A percentile compares a stretch with the other conserved stretches of the same genome.
Conservation (phyloP, 2,329 filamentous ascomycete species). For the Chrysoporthe cubensis region DNA sequence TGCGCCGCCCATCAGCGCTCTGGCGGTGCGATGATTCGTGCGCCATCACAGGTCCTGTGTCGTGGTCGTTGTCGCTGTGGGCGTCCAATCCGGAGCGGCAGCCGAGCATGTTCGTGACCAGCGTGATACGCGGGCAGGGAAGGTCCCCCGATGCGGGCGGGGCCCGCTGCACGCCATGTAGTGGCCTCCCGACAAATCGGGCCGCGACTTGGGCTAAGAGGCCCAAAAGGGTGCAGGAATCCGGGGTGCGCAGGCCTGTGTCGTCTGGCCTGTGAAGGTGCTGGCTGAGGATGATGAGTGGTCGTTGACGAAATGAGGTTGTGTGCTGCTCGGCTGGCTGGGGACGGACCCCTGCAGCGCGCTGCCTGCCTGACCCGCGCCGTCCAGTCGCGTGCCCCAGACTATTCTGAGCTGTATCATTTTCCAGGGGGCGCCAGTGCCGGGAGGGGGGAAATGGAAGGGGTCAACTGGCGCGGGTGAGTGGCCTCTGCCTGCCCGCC, state of each 20-base stretch:
- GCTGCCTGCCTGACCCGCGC: background rate
- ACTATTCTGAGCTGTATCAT: slow-evolving; percentile 1
- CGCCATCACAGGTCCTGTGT: slow-evolving; percentile 1
- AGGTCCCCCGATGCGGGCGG: slow-evolving; percentile 1
- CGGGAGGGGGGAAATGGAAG: background rate
- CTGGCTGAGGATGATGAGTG: slow-evolving; percentile 19
- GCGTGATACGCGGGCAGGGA: background rate
- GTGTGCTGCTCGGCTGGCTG: slow-evolving; percentile 1
- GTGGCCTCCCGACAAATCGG: slow-evolving; percentile 12
- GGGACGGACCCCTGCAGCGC: background rate
- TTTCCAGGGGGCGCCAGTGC: background rate
- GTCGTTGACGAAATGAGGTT: slow-evolving; percentile 16
- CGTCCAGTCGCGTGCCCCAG: background rate
- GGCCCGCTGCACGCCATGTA: slow-evolving; percentile 5
- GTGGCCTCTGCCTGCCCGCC: background rate
- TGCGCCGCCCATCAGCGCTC: background rate
- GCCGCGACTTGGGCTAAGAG: slow-evolving; percentile 8
- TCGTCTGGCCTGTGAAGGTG: slow-evolving; percentile 19
- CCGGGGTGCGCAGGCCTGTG: slow-evolving; percentile 4
- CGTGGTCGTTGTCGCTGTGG: background rate
- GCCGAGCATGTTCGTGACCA: slow-evolving; percentile 12
- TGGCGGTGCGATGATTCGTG: background rate
- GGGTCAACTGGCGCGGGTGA: background rate
- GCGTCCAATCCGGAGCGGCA: slow-evolving; percentile 7
- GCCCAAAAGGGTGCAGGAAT: slow-evolving; percentile 2